Base-by-base conservation (phyloP, 805 yeast genomes). In the Teunomyces tritomae region DNA sequence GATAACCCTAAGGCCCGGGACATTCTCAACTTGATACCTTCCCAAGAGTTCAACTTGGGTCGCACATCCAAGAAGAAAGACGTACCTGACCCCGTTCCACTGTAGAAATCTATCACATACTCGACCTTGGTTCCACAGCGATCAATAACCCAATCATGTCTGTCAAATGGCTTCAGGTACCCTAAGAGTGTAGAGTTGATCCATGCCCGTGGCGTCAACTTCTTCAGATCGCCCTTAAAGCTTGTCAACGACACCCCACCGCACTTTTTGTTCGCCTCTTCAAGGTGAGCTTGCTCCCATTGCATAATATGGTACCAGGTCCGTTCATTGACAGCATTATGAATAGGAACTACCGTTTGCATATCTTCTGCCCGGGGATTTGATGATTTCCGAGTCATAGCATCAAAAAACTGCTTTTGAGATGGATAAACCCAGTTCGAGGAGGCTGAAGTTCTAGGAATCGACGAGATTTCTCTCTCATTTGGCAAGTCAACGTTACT, bases 351-450 rank as follows among this genome's bases (percentile, higher is more conserved):
- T 13, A 92, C 89, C 0, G 92, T 80, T 53, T 80, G 73, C 99
- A 92, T 92, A 61, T 91, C 97, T 6, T 69, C 64, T 0, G 86
- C 86, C 8, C 81, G 71, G 1, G 98, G 97, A 45, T 83, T 77
- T 90, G 96, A 89, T 48, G 88, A 80, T 61, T 92, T 92, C 43
- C 98, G 79, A 56, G 80, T 74, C 98, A 92, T 94, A 8, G 97
- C 97, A 49, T 89, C 94, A 64, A 74, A 92, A 62, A 92, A 92
- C 72, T 92, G 97, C 63, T 88, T 87, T 63, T 92, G 96, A 3
- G 96, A 88, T 7, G 99, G 99, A 62, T 92, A 92, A 1, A 92
- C 77, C 99, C 99, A 92, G 68, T 91, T 87, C 0, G 76, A 57
- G 11, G 74, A 74, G 13, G 65, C 54, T 1, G 79, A 61, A 0